Base-by-base conservation (phyloP, 2,329 filamentous ascomycete genomes). In the Ophiostoma montium region DNA sequence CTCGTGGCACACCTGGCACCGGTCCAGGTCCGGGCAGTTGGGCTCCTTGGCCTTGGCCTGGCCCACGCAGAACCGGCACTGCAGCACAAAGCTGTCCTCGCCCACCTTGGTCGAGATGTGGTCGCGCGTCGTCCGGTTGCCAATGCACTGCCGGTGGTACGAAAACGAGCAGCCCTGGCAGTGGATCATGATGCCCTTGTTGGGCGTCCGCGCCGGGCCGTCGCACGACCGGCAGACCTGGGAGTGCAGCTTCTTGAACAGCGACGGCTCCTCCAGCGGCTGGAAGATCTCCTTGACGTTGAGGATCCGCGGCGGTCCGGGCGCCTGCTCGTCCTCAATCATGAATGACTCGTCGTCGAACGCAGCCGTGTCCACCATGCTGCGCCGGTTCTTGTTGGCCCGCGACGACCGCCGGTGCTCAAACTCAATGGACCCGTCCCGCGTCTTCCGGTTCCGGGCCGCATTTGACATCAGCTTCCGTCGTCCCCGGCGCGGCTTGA, bases 91-190 rank as follows among this genome's bases (percentile, higher is more conserved):
- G 35, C 82, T 66, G 2, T 82, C 78, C 1, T 82, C 70, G 2
- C 71, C 80, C 47, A 95, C 65, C 62, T 96, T 98, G 21, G 88
- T 96, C 10, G 86, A 86, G 33, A 92, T 68, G 62, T 96, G 92
- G n/a, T 95, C 87, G 52, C 92, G 76, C 12, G 63, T 69, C 47
- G 74, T 76, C 46, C 92, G 78, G 45, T 73, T 70, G 1, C 90
- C 88, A 27, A 98, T 71, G 60, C 92, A 98, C 36, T 67, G 67
- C 62, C 85, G 86, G 65, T 98, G 92, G 57, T 87, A 95, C 0
- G 84, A 74, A 44, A 82, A 70, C 2, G 82, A 87, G 62, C 92
- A 98, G 30, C 92, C 92, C 65, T 98, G 94, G 57, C 92, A 98
- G 59, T 82, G 81, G 32, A 98, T 74, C 21, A 98, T 69, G 35